These are phyloP conservation scores for Chlorella sp. DNA, from an alignment of 139 green algal species.

Conservation along the genomic window DNA sequence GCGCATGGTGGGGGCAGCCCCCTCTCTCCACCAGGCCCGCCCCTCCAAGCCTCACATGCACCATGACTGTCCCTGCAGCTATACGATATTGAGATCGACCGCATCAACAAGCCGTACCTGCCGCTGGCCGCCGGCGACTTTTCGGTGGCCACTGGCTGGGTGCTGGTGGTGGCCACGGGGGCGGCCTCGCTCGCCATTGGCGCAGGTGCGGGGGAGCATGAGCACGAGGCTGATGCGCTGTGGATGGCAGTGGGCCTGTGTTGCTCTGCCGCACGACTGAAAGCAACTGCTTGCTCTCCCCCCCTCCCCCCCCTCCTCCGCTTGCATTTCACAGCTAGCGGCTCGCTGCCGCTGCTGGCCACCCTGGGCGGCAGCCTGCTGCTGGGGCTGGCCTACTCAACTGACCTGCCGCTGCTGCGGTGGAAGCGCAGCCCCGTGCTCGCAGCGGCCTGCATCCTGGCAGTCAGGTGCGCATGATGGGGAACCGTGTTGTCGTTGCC, in stretches of 20 bases:
- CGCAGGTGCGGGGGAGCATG: neutral
- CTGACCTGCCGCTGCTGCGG: slow-evolving; percentile 85
- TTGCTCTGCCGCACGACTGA: no score
- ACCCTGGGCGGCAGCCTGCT: slow-evolving; percentile 78
- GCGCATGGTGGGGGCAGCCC: no score
- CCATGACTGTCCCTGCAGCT: slow-evolving; percentile 1
- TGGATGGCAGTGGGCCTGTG: no score
- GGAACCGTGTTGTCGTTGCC: no score
- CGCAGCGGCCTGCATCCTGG: slow-evolving; percentile 86
- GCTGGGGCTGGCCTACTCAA: slow-evolving; percentile 91
- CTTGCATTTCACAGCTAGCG: slow-evolving; percentile 22
- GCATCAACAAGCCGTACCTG: slow-evolving; percentile 98
- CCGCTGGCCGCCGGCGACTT: slow-evolving; percentile 92
- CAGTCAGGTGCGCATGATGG: slow-evolving; percentile 58
- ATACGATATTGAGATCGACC: slow-evolving; percentile 52
- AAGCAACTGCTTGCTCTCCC: no score
- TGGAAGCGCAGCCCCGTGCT: slow-evolving; percentile 92
- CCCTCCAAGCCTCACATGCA: no score
- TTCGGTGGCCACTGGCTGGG: slow-evolving; percentile 50
- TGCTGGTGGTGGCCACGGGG: slow-evolving; percentile 27
- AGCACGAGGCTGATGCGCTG: no score
- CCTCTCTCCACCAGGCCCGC: no score
- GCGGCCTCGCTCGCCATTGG: slow-evolving; percentile 49
- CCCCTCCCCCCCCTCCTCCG: no score
- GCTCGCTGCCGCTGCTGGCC: slow-evolving; percentile 68